Conservation (phyloP, 2,329 filamentous ascomycete genomes). For the Fusarium beomiforme region DNA sequence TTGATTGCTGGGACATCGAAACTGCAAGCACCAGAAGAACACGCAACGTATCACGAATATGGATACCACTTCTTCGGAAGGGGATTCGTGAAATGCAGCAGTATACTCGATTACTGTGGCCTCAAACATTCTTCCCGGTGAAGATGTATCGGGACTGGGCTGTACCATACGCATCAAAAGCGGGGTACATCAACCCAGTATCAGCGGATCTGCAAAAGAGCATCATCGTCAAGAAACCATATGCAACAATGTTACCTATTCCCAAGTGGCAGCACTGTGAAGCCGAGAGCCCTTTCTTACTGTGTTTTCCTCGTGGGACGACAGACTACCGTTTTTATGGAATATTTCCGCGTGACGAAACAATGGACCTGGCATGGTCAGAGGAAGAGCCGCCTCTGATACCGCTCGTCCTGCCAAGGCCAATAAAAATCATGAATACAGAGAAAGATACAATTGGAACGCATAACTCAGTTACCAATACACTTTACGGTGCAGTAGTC, state of each 20-base stretch:
- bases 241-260: not conserved
- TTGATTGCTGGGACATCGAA: not conserved
- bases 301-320: not conserved
- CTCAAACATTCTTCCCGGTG: not conserved
- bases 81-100: rapidly evolving
- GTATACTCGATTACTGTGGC: not conserved
- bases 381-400: not conserved
- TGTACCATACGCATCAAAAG: too few relatives aligned
- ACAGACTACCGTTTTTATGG: not conserved
- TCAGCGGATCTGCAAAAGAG: not conserved
- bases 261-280: not conserved
- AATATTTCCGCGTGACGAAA: not conserved
- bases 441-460: not conserved
- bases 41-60: not conserved
- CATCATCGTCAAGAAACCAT: not conserved
- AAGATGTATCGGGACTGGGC: not conserved
- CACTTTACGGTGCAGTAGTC: not conserved
- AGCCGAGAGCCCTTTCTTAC: not conserved
- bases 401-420: not conserved
- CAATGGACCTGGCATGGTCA: not conserved
- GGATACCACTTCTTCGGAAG: not conserved
- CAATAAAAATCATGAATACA: rapidly evolving
- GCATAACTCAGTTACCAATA: too few relatives aligned
- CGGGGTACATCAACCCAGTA: not conserved
- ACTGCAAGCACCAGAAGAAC: not conserved